Percentiles rank a stretch among this genome's conserved stretches.
Evolutionary conservation across 371 early-diverging fungal species (phyloP).

Genomic region (Mortierella sp.): DNA sequence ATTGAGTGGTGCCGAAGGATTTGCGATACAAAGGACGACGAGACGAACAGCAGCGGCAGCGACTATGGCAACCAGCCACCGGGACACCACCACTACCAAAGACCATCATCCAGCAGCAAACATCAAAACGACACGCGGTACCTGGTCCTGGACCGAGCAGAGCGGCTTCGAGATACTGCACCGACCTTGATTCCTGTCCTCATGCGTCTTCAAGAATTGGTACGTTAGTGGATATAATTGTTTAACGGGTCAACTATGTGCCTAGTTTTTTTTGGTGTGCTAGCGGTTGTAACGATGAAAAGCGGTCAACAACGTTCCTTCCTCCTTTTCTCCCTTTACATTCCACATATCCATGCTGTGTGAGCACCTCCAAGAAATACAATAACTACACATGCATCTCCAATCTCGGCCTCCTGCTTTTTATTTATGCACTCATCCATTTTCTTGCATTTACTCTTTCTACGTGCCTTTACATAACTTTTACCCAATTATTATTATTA

Average conservation of each 20-base stretch:
- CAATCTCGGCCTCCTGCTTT: conserved; percentile 5
- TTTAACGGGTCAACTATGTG: background rate
- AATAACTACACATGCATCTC: background rate
- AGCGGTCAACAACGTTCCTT: background rate
- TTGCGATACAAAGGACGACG: conserved; percentile 15
- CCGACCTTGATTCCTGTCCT: conserved; percentile 77
- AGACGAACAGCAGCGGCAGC: background rate
- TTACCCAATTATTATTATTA: conserved; percentile 24
- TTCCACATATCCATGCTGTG: background rate
- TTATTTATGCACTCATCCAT: background rate
- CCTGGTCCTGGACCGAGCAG: conserved; percentile 86
- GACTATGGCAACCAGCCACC: background rate
- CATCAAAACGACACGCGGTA: conserved; percentile 37
- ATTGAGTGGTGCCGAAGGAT: conserved; percentile 61
- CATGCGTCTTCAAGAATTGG: conserved; percentile 79
- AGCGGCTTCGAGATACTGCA: conserved; percentile 81
- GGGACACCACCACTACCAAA: background rate
- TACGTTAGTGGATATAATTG: conserved; percentile 29
- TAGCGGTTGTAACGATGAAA: background rate
- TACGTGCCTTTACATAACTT: background rate
- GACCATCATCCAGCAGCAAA: background rate
- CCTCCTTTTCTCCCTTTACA: background rate
- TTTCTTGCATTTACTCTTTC: background rate
- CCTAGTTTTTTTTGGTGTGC: background rate
- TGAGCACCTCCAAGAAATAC: background rate